Percentiles rank a stretch among this genome's conserved stretches.
phyloP scores from a whole-genome alignment of 2,329 filamentous ascomycete species.

The Rhinocladiella similis region DNA sequence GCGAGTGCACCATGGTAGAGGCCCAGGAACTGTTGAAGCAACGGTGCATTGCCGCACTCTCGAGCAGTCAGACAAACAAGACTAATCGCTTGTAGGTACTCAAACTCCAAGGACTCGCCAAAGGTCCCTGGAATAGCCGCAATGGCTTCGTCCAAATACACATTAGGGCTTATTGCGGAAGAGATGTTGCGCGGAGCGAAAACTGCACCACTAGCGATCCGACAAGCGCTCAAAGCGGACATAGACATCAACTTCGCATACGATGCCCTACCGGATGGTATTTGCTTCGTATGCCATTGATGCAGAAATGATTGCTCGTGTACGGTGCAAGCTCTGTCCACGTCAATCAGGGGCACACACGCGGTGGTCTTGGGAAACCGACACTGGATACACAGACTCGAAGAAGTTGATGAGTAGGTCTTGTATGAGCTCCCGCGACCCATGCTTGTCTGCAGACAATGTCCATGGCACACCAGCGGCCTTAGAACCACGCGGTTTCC shows the following conservation, averaged over 20 bases:
- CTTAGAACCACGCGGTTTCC: constrained; percentile 7
- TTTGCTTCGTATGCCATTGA: constrained; percentile 1
- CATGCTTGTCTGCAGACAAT: constrained; percentile 3
- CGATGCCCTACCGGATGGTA: constrained; percentile 2
- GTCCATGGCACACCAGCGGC: not conserved
- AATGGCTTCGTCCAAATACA: constrained; percentile 10
- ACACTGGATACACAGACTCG: constrained; percentile 14
- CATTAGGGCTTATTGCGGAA: not conserved
- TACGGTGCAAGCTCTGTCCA: not conserved
- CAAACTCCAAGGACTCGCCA: constrained; percentile 2
- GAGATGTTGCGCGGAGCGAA: not conserved
- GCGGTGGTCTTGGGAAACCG: not conserved
- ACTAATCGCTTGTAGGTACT: constrained; percentile 7
- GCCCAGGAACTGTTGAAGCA: constrained; percentile 9
- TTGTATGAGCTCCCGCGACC: constrained; percentile 1
- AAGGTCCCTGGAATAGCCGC: not conserved
- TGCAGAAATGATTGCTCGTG: constrained; percentile 7
- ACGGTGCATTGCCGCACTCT: constrained; percentile 3
- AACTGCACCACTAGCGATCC: constrained; percentile 8
- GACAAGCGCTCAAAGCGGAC: constrained; percentile 9
- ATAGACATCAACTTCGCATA: constrained; percentile 6
- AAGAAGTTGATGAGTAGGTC: constrained; percentile 5
- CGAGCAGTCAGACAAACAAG: constrained; percentile 8
- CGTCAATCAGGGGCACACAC: not conserved
- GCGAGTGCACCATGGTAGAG: constrained; percentile 8